A percentile compares a stretch with the other conserved stretches of the same genome.
phyloP scores from a whole-genome alignment of 164 flowering plant species.

The Warburgia ugandensis region DNA sequence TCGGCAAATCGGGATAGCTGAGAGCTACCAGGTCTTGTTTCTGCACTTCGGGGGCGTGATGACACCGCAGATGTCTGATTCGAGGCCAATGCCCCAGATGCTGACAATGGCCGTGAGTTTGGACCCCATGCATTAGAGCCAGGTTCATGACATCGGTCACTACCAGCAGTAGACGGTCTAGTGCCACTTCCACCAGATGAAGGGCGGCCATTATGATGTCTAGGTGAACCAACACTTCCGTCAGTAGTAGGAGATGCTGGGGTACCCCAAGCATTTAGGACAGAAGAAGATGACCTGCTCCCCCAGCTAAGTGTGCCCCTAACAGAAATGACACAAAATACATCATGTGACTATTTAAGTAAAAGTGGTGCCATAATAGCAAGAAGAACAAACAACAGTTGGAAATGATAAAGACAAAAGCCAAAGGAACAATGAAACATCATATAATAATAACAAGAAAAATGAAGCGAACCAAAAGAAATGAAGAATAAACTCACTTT shows the following conservation, averaged over 20 bases:
- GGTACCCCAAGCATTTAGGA: slow-evolving; percentile 79
- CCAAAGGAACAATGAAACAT: no score
- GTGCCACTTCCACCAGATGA: slow-evolving; percentile 92
- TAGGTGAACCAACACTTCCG: slow-evolving; percentile 53
- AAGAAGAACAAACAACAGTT: no score
- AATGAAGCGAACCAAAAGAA: no score
- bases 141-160: slow-evolving; percentile 71
- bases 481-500: slow-evolving; percentile 59
- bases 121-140: slow-evolving; percentile 59
- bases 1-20: slow-evolving; percentile 96
- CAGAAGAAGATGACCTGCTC: slow-evolving; percentile 56
- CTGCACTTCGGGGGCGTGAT: slow-evolving; percentile 92
- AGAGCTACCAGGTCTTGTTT: slow-evolving; percentile 87
- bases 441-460: no score
- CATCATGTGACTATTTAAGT: no score
- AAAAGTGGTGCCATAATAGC: no score
- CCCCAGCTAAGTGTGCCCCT: slow-evolving; percentile 99
- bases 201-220: slow-evolving; percentile 67
- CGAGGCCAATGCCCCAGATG: slow-evolving; percentile 68
- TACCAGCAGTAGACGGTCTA: slow-evolving; percentile 89
- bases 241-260: slow-evolving; percentile 42
- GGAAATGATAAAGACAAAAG: no score
- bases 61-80: slow-evolving; percentile 49
- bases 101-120: slow-evolving; percentile 86
- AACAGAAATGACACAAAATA: no score